Evolutionary conservation across 345 rosid species (phyloP).

Genomic region (Linum tenue): DNA sequence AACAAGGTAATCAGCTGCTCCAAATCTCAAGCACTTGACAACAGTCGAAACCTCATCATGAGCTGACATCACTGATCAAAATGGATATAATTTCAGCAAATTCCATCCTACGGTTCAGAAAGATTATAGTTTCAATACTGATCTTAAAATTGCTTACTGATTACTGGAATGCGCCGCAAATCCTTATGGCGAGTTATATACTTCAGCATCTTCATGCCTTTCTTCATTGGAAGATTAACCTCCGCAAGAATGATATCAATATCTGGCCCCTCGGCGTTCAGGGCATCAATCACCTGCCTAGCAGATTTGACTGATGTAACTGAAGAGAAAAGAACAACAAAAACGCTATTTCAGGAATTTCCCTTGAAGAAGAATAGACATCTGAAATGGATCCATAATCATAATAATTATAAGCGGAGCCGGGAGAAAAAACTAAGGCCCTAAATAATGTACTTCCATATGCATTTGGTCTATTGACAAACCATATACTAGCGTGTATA

Average conservation of each 20-base stretch:
- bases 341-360: background rate
- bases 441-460: background rate
- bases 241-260: slow-evolving; percentile 93
- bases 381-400: background rate
- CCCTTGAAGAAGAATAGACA: slow-evolving; percentile 3
- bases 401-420: background rate
- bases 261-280: slow-evolving; percentile 92
- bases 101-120: background rate
- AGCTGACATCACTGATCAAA: slow-evolving; percentile 66
- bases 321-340: slow-evolving; percentile 21
- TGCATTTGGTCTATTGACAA: background rate
- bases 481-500: background rate
- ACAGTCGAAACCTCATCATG: slow-evolving; percentile 73
- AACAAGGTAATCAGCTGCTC: slow-evolving; percentile 86
- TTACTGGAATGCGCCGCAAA: slow-evolving; percentile 81
- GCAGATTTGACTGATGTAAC: slow-evolving; percentile 86
- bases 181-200: slow-evolving; percentile 78
- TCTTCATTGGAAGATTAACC: slow-evolving; percentile 89
- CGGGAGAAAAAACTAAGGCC: background rate
- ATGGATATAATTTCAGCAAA: slow-evolving; percentile 9
- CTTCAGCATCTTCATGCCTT: slow-evolving; percentile 94
- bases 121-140: background rate
- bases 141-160: slow-evolving; percentile 49
- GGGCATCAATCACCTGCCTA: slow-evolving; percentile 89
- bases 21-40: slow-evolving; percentile 75